Evolutionary conservation across 305 asterid species (phyloP).

Genomic region (Galium porrigens): DNA sequence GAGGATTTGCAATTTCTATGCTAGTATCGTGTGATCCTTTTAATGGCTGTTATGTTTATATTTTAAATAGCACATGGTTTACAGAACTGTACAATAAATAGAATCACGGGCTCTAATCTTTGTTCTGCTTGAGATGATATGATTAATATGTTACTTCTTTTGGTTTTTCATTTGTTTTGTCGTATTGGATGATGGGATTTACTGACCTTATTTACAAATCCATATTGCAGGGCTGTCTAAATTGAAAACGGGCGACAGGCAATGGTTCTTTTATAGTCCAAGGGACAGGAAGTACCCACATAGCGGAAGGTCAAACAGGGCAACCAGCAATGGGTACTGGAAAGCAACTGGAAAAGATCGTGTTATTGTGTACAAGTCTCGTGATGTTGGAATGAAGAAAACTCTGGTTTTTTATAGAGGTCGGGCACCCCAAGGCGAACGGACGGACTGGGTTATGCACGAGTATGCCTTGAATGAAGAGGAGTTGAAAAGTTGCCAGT

Average conservation of each 20-base stretch:
- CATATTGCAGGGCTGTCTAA: constrained; percentile 53
- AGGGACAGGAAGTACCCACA: constrained; percentile 73
- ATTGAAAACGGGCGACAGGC: constrained; percentile 78
- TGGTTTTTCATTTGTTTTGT: background rate
- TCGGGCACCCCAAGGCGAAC: constrained; percentile 74
- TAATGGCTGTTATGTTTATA: background rate
- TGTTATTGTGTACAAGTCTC: constrained; percentile 39
- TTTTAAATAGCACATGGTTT: background rate
- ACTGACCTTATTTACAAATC: constrained; percentile 16
- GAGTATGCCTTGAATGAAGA: constrained; percentile 73
- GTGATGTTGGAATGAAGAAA: constrained; percentile 72
- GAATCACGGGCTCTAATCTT: background rate
- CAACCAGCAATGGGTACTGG: constrained; percentile 72
- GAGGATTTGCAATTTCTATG: too few relatives aligned
- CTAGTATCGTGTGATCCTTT: too few relatives aligned
- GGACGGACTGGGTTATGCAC: constrained; percentile 99
- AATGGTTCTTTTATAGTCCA: constrained; percentile 89
- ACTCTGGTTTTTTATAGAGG: constrained; percentile 80
- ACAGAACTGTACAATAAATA: background rate
- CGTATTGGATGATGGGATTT: constrained; percentile 5
- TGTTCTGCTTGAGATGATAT: background rate
- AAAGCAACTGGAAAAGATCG: constrained; percentile 92
- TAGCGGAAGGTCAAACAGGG: constrained; percentile 65
- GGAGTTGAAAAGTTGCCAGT: constrained; percentile 51
- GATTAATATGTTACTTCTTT: background rate